Percentiles rank a stretch among this genome's conserved stretches.
These are phyloP conservation scores for Cercis canadensis DNA, from an alignment of 306 rosid species.

Conservation along the genomic window DNA sequence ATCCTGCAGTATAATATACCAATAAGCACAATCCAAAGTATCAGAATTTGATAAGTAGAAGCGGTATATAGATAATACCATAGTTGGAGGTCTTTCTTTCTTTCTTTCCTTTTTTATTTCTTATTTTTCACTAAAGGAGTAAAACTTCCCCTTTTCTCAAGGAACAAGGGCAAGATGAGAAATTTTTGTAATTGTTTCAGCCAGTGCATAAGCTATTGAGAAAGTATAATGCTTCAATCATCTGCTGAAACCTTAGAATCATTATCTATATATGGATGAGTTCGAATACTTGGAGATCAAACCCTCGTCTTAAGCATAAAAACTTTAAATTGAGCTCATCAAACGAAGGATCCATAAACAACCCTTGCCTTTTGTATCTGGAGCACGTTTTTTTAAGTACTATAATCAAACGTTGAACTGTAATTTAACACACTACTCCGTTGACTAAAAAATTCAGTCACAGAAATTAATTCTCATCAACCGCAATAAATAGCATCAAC, in stretches of 20 bases:
- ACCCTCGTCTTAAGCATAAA: conserved; percentile 3
- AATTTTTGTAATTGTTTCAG: not conserved
- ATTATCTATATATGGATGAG: not conserved
- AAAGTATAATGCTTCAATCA: not conserved
- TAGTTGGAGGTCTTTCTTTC: too few species aligned
- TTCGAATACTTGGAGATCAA: not conserved
- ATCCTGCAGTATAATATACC: conserved; percentile 60
- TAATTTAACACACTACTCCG: not conserved
- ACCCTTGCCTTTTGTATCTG: too few species aligned
- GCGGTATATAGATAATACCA: not conserved
- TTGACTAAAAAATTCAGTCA: not conserved
- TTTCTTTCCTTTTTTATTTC: too few species aligned
- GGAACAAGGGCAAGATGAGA: too few species aligned
- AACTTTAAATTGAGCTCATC: not conserved
- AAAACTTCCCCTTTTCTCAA: too few species aligned
- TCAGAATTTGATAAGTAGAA: not conserved
- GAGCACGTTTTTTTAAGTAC: not conserved
- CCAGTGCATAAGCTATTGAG: not conserved
- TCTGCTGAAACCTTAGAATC: conserved; percentile 16
- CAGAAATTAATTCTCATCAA: not conserved
- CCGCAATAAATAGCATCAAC: conserved; percentile 5
- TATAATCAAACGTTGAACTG: not conserved
- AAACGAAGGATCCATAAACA: too few species aligned
- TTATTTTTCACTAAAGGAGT: too few species aligned
- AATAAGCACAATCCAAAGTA: conserved; percentile 14